These are phyloP conservation scores for Calonectria pseudoturangicola DNA, from an alignment of 2,329 filamentous ascomycete species.

Conservation along the genomic window DNA sequence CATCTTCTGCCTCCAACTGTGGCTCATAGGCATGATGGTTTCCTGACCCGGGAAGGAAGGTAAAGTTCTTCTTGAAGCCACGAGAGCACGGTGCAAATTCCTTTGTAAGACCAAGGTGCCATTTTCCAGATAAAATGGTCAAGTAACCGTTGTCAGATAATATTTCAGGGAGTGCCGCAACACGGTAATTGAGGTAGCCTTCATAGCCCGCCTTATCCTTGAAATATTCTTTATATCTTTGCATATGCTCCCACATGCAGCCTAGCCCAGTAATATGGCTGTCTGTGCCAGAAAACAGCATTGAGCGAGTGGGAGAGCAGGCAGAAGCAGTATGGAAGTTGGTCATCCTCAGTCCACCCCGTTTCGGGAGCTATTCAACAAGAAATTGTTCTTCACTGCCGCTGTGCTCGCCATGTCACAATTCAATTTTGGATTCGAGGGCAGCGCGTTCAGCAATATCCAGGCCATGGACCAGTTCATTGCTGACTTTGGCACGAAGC, in stretches of 20 bases:
- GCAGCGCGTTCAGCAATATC: slow-evolving; percentile 59
- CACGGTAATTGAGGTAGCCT: slow-evolving; percentile 46
- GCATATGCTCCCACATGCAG: slow-evolving; percentile 35
- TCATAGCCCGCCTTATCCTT: slow-evolving; percentile 65
- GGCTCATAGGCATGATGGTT: slow-evolving; percentile 75
- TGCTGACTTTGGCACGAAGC: slow-evolving; percentile 49
- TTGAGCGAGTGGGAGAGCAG: slow-evolving; percentile 74
- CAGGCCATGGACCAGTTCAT: slow-evolving; percentile 63
- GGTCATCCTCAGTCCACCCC: slow-evolving; percentile 70
- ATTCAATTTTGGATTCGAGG: slow-evolving; percentile 65
- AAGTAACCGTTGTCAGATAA: slow-evolving; percentile 18
- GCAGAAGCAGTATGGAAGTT: slow-evolving; percentile 76
- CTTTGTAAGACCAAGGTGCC: slow-evolving; percentile 17
- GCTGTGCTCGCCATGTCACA: slow-evolving; percentile 58
- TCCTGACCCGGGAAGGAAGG: slow-evolving; percentile 63
- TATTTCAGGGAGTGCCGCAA: slow-evolving; percentile 21
- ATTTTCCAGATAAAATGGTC: slow-evolving; percentile 19
- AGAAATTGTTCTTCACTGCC: neutral
- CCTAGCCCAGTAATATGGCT: slow-evolving; percentile 73
- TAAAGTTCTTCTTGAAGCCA: slow-evolving; percentile 65
- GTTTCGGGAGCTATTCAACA: neutral
- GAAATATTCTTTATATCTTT: slow-evolving; percentile 32
- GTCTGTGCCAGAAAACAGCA: slow-evolving; percentile 77
- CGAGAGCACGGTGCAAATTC: slow-evolving; percentile 37
- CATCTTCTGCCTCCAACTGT: slow-evolving; percentile 38